Evolutionary conservation across 208 protist genomes (phyloP), one percentile per base, ranked within the genome.

Genomic region (Leishmania tarentolae): DNA sequence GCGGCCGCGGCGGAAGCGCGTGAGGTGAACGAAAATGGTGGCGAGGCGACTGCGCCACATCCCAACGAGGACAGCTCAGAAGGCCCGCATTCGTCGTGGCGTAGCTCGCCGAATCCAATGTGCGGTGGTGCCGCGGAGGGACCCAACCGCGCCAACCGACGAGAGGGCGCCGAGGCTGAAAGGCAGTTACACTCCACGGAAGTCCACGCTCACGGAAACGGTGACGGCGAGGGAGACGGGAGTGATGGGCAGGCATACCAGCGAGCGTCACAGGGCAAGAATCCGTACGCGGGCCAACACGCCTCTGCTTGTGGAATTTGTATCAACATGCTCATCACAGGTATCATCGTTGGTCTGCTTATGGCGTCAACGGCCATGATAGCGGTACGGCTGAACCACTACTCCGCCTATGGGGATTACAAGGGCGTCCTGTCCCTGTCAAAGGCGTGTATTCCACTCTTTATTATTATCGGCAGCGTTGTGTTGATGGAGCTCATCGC

Each of bases 341-440:
- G 82, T 75, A n/a, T 88, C 42, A 3, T 90, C 4, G 56, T 88
- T 17, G 82, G 74, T 7, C 52, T 96, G 68, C 31, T 92, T 17
- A 65, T 91, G 65, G 86, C 87, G 15, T 88, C 89, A 2, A 78
- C 84, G 19, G 79, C 83, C 4, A 92, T 95, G 91, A 81, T 93
- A 4, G 83, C 78, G 21, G 88, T 89, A 59, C 89, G 91, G 11
- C 84, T 96, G 63, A 94, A 96, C 81, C 78, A 93, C 81, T 75
- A 86, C 47, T 74, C 76, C 75, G 40, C 75, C 19, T 71, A 87
- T 47, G 56, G 78, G 61, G 77, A 68, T 3, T 90, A 93, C 71
- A 65, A 19, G 24, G 84, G 79, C 65, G 82, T 86, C 4, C 50
- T 90, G 24, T 75, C 69, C 31, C 83, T 96, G 1, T 21, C 52